phyloP scores from a whole-genome alignment of 352 stramenopile species.

The Nothophytophthora sp. region DNA sequence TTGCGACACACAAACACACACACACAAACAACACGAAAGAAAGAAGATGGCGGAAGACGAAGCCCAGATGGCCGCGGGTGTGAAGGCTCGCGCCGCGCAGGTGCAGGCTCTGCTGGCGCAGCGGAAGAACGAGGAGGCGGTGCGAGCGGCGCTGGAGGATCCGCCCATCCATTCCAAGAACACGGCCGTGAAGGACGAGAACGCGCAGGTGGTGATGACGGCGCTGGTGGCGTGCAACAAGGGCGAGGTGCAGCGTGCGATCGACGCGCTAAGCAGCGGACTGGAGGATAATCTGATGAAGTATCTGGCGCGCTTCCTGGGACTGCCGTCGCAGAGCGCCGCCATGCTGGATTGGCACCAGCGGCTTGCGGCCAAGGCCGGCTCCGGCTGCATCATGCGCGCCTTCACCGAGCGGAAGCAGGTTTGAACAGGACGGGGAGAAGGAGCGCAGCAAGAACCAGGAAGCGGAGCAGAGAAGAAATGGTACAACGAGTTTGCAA shows the following conservation, averaged over 20 bases:
- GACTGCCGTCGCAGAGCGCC: constrained; percentile 73
- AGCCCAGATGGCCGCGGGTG: constrained; percentile 44
- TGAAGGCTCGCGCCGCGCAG: constrained; percentile 61
- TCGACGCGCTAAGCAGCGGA: constrained; percentile 70
- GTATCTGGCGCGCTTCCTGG: constrained; percentile 86
- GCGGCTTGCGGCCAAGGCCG: constrained; percentile 84
- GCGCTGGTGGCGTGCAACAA: constrained; percentile 86
- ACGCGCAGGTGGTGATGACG: constrained; percentile 78
- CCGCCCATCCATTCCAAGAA: constrained; percentile 65
- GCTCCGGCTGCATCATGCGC: constrained; percentile 86
- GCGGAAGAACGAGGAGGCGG: constrained; percentile 82
- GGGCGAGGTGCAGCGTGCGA: constrained; percentile 81
- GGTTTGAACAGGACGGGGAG: constrained; percentile 48
- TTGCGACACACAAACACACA: too few species aligned
- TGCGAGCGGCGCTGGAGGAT: constrained; percentile 71
- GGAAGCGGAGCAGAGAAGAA: constrained; percentile 11
- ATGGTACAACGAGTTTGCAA: constrained; percentile 17
- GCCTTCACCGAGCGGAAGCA: constrained; percentile 88
- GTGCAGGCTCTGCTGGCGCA: constrained; percentile 74
- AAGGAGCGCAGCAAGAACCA: constrained; percentile 7
- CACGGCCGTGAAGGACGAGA: constrained; percentile 69
- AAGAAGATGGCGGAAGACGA: constrained; percentile 63
- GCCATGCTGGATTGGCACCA: constrained; percentile 89
- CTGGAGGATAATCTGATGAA: constrained; percentile 89
- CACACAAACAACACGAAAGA: constrained; percentile 8